Evolutionary conservation across 2,329 filamentous ascomycete species (phyloP), one percentile per base, ranked within the genome.

Genomic region (Pleoardoris graminearum): DNA sequence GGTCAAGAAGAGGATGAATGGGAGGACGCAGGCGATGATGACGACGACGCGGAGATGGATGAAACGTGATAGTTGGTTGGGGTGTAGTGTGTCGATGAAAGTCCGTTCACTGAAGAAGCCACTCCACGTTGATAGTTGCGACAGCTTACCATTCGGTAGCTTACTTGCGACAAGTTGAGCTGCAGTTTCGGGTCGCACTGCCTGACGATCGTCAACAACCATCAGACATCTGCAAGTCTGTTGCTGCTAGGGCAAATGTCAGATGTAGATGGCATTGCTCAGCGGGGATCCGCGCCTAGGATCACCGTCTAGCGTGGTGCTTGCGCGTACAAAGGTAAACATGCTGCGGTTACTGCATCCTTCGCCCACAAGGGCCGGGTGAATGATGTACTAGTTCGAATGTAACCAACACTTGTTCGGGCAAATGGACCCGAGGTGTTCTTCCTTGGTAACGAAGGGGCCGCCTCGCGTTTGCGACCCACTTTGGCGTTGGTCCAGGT

Each of bases 1-100:
- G 72, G 72, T 17, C 74, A 75, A 14, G 75, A 76, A 22, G 74
- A 74, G 41, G 75, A 72, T 17, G 74, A 75, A 7, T 74, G 73
- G 41, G 73, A 74, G 23, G 72, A 71, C 12, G 69, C 69, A 60
- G 59, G 33, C 33, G 33, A 58, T 16, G 63, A 61, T 14, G 65
- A 70, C 27, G 58, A 57, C n/a, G 62, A 69, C 37, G 69, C 71
- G 54, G 66, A 70, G 29, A 75, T 75, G 72, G 68, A 72, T 21
- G 71, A 62, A 35, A 72, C 70, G 25, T 75, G 73, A 75, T 29
- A 25, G 45, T 4, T 19, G 37, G n/a, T 7, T n/a, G 38, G 19
- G 42, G n/a, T 23, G 21, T 33, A 23, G 25, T 35, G 25, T 30
- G 44, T 22, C 16, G 4, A 21, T 16, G 43, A 17, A 16, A 39